Evolutionary conservation across 176 grass and related monocot genomes (phyloP), one percentile per base, ranked within the genome.

Genomic region (Elaeis guineensis): DNA sequence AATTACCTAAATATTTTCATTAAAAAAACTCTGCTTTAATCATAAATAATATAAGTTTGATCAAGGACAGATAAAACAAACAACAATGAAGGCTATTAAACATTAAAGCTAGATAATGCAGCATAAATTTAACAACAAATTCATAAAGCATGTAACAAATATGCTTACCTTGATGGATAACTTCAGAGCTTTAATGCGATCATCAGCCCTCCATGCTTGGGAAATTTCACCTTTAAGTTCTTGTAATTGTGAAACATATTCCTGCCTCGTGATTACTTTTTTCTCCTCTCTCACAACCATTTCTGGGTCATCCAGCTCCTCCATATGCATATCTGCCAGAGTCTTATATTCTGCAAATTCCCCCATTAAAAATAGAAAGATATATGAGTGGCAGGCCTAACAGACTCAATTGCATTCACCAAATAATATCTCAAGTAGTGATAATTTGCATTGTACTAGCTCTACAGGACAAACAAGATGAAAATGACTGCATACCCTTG

Each of bases 201-300:
- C 66, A 21, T 69, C 66, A 11, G 66, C 26, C 35, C 52, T 57
- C 66, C 66, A 69, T 24, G 66, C 66, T 52, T 55, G 50, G 30
- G 19, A 28, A 69, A 69, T 69, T 57, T 69, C 66, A 49, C 53
- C 28, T 39, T 69, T 69, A 44, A 69, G 52, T 69, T 69, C 66
- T 57, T 69, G 66, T 21, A 69, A 57, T 20, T 52, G 52, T 56
- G 19, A 39, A 57, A 44, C 17, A 23, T 69, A 69, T 57, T 56
- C 66, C 26, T 57, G 25, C 21, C 5, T 6, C 22, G 66, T 56
- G 21, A 69, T 69, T 16, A 55, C 66, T 6, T 56, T 69, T 69
- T 48, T 69, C 53, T 69, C 66, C 28, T 24, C 66, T 21, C 44
- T 39, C 29, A 57, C 25, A 56, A 16, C 35, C 19, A 30, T 23